These are phyloP conservation scores for Metroxylon sagu DNA, from an alignment of 176 grass and related monocot genomes.

Conservation along the genomic window DNA sequence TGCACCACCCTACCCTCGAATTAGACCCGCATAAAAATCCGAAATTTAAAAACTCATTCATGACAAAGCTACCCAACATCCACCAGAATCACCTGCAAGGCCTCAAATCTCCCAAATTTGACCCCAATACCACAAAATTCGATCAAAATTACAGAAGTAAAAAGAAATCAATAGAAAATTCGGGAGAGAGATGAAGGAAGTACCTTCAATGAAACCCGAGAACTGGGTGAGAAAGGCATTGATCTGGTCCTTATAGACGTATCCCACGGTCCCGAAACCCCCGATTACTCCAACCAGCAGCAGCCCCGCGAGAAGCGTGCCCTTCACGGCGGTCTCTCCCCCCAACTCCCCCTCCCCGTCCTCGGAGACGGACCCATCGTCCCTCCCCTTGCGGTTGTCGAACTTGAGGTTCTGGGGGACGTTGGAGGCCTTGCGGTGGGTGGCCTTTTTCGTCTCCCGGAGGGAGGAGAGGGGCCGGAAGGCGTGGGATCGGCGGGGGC, in stretches of 20 bases:
- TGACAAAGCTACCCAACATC: too few relatives aligned
- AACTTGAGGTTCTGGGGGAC: conserved; percentile 53
- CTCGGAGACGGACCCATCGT: conserved; percentile 10
- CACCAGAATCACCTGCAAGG: too few relatives aligned
- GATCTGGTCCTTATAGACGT: conserved; percentile 91
- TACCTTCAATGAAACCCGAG: conserved; percentile 89
- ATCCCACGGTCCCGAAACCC: conserved; percentile 78
- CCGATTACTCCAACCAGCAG: conserved; percentile 76
- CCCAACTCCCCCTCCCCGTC: conserved; percentile 15
- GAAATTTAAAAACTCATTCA: too few relatives aligned
- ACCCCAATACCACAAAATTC: too few relatives aligned
- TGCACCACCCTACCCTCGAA: too few relatives aligned
- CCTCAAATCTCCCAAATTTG: too few relatives aligned
- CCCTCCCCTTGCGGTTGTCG: conserved; percentile 22
- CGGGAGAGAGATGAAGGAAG: not conserved
- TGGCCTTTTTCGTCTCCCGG: conserved; percentile 63
- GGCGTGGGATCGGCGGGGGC: conserved; percentile 15
- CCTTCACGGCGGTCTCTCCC: conserved; percentile 37
- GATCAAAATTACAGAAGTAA: too few relatives aligned
- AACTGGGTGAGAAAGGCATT: conserved; percentile 90
- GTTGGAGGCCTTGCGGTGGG: conserved; percentile 73
- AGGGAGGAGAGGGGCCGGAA: conserved; percentile 58
- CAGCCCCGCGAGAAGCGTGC: conserved; percentile 71
- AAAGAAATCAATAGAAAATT: too few relatives aligned
- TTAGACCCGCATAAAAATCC: too few relatives aligned